phyloP scores from a whole-genome alignment of 208 protist genomes.

The Wallacemonas sp. region DNA sequence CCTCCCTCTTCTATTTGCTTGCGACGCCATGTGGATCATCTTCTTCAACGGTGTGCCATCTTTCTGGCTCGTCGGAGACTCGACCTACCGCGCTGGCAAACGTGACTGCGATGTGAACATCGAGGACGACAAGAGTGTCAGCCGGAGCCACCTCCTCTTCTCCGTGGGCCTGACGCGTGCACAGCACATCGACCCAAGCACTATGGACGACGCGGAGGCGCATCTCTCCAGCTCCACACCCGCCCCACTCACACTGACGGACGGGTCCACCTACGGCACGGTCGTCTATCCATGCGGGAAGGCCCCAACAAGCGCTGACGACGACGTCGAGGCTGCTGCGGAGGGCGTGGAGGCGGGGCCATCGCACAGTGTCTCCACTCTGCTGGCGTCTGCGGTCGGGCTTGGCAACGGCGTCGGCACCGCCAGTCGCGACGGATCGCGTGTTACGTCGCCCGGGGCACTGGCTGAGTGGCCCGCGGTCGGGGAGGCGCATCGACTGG shows the following conservation, averaged over 20 bases:
- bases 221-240: conserved; percentile 14
- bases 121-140: conserved; percentile 75
- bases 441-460: background rate
- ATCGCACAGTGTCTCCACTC: background rate
- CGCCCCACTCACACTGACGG: conserved; percentile 53
- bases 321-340: background rate
- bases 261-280: conserved; percentile 79
- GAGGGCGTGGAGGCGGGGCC: too few species aligned
- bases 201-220: background rate
- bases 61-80: conserved; percentile 66
- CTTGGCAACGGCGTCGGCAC: background rate
- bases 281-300: conserved; percentile 27
- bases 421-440: background rate
- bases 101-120: conserved; percentile 70
- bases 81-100: conserved; percentile 61
- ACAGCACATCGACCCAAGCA: conserved; percentile 1
- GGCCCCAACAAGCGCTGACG: background rate
- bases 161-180: conserved; percentile 24
- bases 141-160: conserved; percentile 69
- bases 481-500: conserved; percentile 16
- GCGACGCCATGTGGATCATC: conserved; percentile 74
- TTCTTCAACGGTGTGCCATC: conserved; percentile 52
- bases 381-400: background rate
- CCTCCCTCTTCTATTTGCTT: conserved; percentile 2
- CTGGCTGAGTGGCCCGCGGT: background rate